Base-by-base conservation (phyloP, 23 red algal species). In the Cyanidiococcus yangmingshanensis region DNA sequence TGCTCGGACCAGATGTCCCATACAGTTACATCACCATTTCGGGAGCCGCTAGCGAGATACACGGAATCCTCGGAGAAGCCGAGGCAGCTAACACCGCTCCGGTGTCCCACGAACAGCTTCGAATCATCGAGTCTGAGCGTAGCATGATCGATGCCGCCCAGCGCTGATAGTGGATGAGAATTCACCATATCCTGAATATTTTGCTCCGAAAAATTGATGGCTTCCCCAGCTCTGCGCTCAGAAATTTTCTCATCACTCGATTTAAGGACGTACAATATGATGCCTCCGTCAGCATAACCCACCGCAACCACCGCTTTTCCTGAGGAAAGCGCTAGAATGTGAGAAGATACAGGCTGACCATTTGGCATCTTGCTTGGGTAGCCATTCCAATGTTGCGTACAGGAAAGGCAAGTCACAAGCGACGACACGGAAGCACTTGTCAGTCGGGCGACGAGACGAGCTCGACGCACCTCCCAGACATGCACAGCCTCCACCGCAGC, bases 241-340 rank as follows among this genome's bases (percentile, higher is more conserved):
- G 12, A 12, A 38, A 18, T 25, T 40, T 78, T 7, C 26, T 17
- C 29, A 15, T 78, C 58, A 17, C 29, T 45, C 30, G 32, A 7
- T 33, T 59, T 7, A 17, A 86, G 0, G 0, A 79, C 12, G 82
- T 78, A 95, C 7, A 89, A 2, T 29, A 82, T 54, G 38, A 95
- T 79, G 2, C 80, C 84, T 25, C 90, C 90, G 68, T 95, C 90
- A 24, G 84, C 76, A 50, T 95, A 81, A 0, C 90, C 90, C 29
- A 68, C 77, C 16, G 90, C 90, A n/a, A 88, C 68, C 36, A 54
- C 38, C 57, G 58, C 39, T 15, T 76, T 79, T 40, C 35, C 74
- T 1, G 74, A 54, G 12, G 45, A 54, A 7, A 54, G 12, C 45
- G 21, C 21, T 54, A 15, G 45, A 15, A 21, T 7, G 21, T 21